Percentiles rank a stretch among this genome's conserved stretches.
Conservation (phyloP, 192 early-diverging fungal genomes). For the Gryganskiella cystojenkinii region DNA sequence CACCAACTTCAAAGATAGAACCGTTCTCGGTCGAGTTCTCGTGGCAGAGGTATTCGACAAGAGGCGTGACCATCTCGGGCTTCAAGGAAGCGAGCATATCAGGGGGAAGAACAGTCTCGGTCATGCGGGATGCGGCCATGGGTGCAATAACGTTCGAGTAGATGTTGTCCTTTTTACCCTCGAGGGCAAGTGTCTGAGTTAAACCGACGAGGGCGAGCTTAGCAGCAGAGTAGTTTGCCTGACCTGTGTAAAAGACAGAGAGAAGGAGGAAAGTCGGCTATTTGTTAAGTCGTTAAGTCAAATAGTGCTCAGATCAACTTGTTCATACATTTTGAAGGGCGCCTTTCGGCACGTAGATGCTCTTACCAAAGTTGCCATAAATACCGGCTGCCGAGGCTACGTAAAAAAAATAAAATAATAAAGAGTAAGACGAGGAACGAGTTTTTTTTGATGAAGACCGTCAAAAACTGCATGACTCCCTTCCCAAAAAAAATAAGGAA, state of each 20-base stretch:
- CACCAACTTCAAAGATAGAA: conserved; percentile 93
- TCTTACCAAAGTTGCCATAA: conserved; percentile 90
- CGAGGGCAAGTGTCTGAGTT: conserved; percentile 91
- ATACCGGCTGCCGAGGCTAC: conserved; percentile 88
- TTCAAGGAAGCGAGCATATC: conserved; percentile 96
- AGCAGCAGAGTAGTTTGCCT: conserved; percentile 88
- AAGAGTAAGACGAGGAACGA: background rate
- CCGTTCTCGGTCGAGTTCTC: conserved; percentile 82
- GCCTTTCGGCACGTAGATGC: no score
- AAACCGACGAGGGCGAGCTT: conserved; percentile 94
- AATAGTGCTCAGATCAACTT: background rate
- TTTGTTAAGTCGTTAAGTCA: conserved; percentile 51
- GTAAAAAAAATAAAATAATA: background rate
- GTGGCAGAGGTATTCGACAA: conserved; percentile 92
- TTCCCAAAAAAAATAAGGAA: background rate
- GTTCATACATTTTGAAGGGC: no score
- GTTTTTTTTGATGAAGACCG: background rate
- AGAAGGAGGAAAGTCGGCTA: conserved; percentile 3
- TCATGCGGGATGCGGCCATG: conserved; percentile 97
- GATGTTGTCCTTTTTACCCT: conserved; percentile 93
- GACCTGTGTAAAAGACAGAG: conserved; percentile 29
- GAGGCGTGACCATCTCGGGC: conserved; percentile 95
- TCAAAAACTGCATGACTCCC: background rate
- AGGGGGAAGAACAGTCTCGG: conserved; percentile 95
- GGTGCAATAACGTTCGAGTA: conserved; percentile 95